Percentiles rank a stretch among this genome's conserved stretches.
Conservation (phyloP, 208 protist species). For the Trypanosoma scelopori region DNA sequence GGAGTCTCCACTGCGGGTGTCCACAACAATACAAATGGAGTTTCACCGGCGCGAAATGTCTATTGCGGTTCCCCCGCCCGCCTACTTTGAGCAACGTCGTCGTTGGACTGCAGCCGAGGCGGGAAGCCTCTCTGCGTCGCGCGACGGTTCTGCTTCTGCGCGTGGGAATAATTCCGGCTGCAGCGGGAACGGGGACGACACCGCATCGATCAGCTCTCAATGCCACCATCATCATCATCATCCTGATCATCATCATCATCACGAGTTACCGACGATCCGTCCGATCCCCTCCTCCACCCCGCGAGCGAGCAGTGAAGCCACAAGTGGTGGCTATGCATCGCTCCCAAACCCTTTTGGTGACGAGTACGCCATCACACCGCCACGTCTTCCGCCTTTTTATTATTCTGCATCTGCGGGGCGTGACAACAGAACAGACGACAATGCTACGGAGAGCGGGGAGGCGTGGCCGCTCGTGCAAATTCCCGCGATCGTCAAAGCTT, state of each 20-base stretch:
- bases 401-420: not conserved
- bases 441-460: not conserved
- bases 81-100: not conserved
- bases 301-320: not conserved
- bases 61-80: conserved; percentile 1
- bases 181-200: no score
- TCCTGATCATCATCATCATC: no score
- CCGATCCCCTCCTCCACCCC: no score
- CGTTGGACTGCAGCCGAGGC: no score
- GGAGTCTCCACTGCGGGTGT: not conserved
- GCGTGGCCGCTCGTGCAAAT: not conserved
- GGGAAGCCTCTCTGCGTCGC: no score
- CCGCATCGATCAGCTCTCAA: no score
- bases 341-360: conserved; percentile 5
- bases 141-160: no score
- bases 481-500: conserved; percentile 12
- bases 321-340: not conserved
- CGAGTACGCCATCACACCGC: not conserved
- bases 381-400: conserved; percentile 5
- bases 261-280: no score
- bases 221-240: no score
- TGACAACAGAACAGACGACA: not conserved
- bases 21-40: conserved; percentile 21
- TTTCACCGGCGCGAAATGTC: conserved; percentile 18
- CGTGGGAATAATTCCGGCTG: no score